These are phyloP conservation scores for Tubosaeta sp. DNA, from an alignment of 768 basidiomycete genomes.

Conservation along the genomic window DNA sequence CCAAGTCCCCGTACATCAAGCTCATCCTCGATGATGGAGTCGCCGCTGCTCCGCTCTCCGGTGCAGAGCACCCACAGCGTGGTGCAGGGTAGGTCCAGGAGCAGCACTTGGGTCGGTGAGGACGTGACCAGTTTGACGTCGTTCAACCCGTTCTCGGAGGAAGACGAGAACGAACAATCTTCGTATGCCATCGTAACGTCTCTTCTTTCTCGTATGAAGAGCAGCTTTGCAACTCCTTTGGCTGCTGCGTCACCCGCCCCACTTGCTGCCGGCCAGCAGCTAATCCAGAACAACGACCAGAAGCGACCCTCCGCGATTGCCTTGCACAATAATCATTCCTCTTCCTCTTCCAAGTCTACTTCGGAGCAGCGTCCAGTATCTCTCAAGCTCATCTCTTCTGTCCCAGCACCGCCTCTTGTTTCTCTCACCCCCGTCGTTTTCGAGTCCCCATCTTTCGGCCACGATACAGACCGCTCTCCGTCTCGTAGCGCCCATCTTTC, in stretches of 20 bases:
- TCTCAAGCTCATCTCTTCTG: slow-evolving; percentile 46
- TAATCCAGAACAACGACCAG: slow-evolving; percentile 39
- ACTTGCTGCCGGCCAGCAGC: slow-evolving; percentile 29
- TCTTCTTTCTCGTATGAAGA: slow-evolving; percentile 78
- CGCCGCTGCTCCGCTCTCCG: slow-evolving; percentile 27
- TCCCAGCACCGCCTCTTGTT: slow-evolving; percentile 75
- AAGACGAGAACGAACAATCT: slow-evolving; percentile 86
- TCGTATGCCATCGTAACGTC: slow-evolving; percentile 82
- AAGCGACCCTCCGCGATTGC: slow-evolving; percentile 54
- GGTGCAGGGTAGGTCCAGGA: slow-evolving; percentile 55
- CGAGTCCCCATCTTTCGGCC: slow-evolving; percentile 65
- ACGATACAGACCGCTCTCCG: slow-evolving; percentile 59
- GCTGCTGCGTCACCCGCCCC: slow-evolving; percentile 44
- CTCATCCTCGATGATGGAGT: slow-evolving; percentile 28
- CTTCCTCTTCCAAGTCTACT: slow-evolving; percentile 43
- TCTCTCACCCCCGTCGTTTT: slow-evolving; percentile 84
- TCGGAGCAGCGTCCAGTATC: slow-evolving; percentile 56
- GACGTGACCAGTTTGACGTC: slow-evolving; percentile 77
- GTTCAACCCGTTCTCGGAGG: slow-evolving; percentile 90
- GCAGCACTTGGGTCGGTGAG: slow-evolving; percentile 51
- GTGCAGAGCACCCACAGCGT: slow-evolving; percentile 32
- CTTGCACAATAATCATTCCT: slow-evolving; percentile 43
- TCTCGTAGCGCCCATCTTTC: slow-evolving; percentile 48
- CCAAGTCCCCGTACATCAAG: background rate
- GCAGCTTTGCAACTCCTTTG: slow-evolving; percentile 65